A percentile compares a stretch with the other conserved stretches of the same genome.
phyloP scores from a whole-genome alignment of 345 rosid species.

The Pugionium cornutum region DNA sequence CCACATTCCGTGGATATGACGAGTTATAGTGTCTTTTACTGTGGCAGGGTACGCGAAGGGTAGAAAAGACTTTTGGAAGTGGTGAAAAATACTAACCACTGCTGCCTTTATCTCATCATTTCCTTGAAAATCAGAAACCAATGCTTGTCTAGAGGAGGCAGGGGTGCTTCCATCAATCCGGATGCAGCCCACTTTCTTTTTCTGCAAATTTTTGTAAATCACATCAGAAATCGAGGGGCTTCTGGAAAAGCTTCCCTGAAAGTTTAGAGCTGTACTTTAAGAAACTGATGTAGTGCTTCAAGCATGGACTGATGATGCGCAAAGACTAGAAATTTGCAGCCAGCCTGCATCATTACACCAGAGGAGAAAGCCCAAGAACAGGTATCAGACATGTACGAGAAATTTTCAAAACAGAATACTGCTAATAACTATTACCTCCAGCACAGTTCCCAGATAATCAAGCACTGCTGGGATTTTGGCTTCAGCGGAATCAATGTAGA shows the following conservation, averaged over 20 bases:
- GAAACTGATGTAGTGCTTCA: constrained; percentile 71
- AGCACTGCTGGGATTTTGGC: constrained; percentile 91
- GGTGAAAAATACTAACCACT: constrained; percentile 51
- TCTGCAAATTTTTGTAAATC: constrained; percentile 52
- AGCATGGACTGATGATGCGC: constrained; percentile 93
- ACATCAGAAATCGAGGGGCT: constrained; percentile 25
- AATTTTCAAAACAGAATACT: constrained; percentile 7
- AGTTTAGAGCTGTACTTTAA: constrained; percentile 59
- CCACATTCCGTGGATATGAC: not conserved
- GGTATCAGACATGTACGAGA: constrained; percentile 12
- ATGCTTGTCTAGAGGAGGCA: constrained; percentile 65
- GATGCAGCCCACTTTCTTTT: constrained; percentile 84
- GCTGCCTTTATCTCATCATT: constrained; percentile 81
- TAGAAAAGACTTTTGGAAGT: constrained; percentile 3
- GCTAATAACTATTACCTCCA: constrained; percentile 60
- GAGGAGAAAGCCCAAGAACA: constrained; percentile 25
- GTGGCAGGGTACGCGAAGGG: constrained; percentile 13
- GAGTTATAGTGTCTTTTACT: not conserved
- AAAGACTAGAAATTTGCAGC: constrained; percentile 92
- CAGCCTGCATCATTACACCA: constrained; percentile 61
- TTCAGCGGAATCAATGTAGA: constrained; percentile 86
- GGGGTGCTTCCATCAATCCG: constrained; percentile 91
- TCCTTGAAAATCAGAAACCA: constrained; percentile 86
- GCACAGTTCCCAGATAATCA: constrained; percentile 74
- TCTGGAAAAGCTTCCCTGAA: constrained; percentile 21